A percentile compares a stretch with the other conserved stretches of the same genome.
These are phyloP conservation scores for Anethum foeniculum DNA, from an alignment of 140 eudicot species.

Conservation along the genomic window DNA sequence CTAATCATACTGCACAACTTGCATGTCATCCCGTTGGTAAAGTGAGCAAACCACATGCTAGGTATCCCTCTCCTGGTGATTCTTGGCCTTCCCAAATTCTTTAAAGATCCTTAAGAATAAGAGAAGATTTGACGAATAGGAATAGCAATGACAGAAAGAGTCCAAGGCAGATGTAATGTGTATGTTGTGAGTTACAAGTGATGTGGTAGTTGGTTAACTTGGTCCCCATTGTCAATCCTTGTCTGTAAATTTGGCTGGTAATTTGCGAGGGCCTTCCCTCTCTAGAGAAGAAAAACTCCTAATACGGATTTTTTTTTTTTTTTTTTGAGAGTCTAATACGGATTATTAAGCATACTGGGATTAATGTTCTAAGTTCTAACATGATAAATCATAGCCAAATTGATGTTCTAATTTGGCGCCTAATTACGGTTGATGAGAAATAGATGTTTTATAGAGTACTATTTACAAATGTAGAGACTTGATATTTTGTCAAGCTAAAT, in stretches of 20 bases:
- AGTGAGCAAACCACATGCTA: conserved; percentile 35
- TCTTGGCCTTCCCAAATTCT: conserved; percentile 49
- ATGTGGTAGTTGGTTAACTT: not conserved
- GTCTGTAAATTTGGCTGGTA: not conserved
- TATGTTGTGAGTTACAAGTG: not conserved
- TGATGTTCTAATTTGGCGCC: not conserved
- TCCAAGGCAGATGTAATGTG: not conserved
- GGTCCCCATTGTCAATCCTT: not conserved
- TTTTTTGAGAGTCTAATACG: too few relatives aligned
- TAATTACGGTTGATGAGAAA: too few relatives aligned
- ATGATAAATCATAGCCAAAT: not conserved
- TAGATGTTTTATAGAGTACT: too few relatives aligned
- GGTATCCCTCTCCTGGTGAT: conserved; percentile 19
- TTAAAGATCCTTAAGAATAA: conserved; percentile 27
- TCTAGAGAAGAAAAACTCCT: not conserved
- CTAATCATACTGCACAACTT: conserved; percentile 14
- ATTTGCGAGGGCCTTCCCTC: too few relatives aligned
- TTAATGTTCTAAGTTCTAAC: not conserved
- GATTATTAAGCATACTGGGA: not conserved
- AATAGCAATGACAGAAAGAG: conserved; percentile 12
- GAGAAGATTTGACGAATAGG: not conserved
- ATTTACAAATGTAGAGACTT: too few relatives aligned
- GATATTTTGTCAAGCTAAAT: too few relatives aligned
- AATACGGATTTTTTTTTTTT: too few relatives aligned
- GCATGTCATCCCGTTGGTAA: conserved; percentile 25